These are phyloP conservation scores for Colletotrichum godetiae DNA, from an alignment of 2,329 filamentous ascomycete genomes.

Conservation along the genomic window DNA sequence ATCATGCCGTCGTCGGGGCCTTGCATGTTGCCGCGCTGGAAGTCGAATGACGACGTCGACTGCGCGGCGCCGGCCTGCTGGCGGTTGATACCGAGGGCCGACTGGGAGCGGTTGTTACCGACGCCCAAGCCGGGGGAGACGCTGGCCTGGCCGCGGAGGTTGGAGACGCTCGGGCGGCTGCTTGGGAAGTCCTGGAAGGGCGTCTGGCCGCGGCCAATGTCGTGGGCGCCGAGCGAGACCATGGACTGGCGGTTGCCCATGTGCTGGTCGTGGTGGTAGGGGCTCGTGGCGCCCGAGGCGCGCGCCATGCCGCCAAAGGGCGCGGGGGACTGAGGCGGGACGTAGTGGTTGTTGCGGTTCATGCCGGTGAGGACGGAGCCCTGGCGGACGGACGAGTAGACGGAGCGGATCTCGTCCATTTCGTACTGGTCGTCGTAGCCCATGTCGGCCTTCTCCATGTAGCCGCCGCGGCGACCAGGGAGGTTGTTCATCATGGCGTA, in stretches of 20 bases:
- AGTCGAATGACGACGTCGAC: slow-evolving; percentile 70
- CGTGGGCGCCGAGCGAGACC: slow-evolving; percentile 71
- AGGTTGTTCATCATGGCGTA: slow-evolving; percentile 89
- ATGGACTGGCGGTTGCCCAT: slow-evolving; percentile 76
- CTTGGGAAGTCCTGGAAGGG: slow-evolving; percentile 68
- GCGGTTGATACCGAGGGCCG: slow-evolving; percentile 59
- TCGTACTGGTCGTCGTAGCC: slow-evolving; percentile 85
- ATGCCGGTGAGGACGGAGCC: slow-evolving; percentile 91
- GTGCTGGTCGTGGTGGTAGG: slow-evolving; percentile 57
- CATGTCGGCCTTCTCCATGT: slow-evolving; percentile 72
- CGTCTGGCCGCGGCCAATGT: slow-evolving; percentile 61
- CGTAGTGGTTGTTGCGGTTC: slow-evolving; percentile 74
- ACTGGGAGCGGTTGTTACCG: slow-evolving; percentile 50
- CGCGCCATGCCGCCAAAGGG: slow-evolving; percentile 66
- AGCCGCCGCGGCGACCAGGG: slow-evolving; percentile 85
- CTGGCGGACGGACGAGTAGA: slow-evolving; percentile 91
- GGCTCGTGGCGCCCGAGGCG: slow-evolving; percentile 53
- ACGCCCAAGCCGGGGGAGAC: slow-evolving; percentile 57
- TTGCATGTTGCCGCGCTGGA: slow-evolving; percentile 63
- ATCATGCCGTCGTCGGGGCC: slow-evolving; percentile 86
- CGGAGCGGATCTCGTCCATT: slow-evolving; percentile 97
- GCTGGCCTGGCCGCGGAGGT: slow-evolving; percentile 61
- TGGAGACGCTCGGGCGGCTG: slow-evolving; percentile 71
- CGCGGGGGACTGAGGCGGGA: slow-evolving; percentile 85
- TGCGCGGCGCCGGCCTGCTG: slow-evolving; percentile 58